These are phyloP conservation scores for Beta vulgaris DNA, from an alignment of 148 eudicot genomes.

Conservation along the genomic window DNA sequence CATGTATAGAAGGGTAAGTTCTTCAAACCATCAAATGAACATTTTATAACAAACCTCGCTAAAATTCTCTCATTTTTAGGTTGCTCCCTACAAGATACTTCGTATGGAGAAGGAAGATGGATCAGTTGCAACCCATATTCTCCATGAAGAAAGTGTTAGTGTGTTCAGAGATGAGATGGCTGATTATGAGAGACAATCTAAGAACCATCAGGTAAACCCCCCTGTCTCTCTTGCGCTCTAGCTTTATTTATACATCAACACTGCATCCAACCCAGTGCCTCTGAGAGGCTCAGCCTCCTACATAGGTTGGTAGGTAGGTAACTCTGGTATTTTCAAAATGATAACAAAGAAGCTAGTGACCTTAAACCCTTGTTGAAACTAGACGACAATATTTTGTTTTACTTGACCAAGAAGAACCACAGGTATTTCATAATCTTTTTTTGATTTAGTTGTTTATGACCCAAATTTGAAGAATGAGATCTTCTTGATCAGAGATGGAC, in stretches of 20 bases:
- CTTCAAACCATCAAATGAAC: background rate
- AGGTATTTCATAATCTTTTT: too few species aligned
- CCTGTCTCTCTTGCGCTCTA: background rate
- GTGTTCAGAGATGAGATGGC: constrained; percentile 39
- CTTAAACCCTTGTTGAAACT: background rate
- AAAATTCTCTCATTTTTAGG: constrained; percentile 37
- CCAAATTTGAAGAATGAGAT: too few species aligned
- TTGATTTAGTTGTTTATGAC: too few species aligned
- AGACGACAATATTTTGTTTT: too few species aligned
- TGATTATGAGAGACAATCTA: constrained; percentile 40
- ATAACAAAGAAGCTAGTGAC: background rate
- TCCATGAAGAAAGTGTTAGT: constrained; percentile 36
- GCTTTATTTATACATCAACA: background rate
- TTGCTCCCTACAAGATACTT: constrained; percentile 63
- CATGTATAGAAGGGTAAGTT: background rate
- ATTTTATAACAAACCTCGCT: constrained; percentile 11
- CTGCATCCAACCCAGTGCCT: background rate
- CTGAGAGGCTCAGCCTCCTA: background rate
- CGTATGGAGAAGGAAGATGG: constrained; percentile 71
- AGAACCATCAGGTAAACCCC: constrained; percentile 44
- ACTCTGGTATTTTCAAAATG: background rate
- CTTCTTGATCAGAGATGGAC: too few species aligned
- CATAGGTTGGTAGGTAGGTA: background rate
- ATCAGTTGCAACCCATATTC: constrained; percentile 36
- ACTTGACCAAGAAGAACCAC: too few species aligned